Percentiles rank a stretch among this genome's conserved stretches.
phyloP scores from a whole-genome alignment of 176 grass and related monocot genomes.

The Otatea glauca region DNA sequence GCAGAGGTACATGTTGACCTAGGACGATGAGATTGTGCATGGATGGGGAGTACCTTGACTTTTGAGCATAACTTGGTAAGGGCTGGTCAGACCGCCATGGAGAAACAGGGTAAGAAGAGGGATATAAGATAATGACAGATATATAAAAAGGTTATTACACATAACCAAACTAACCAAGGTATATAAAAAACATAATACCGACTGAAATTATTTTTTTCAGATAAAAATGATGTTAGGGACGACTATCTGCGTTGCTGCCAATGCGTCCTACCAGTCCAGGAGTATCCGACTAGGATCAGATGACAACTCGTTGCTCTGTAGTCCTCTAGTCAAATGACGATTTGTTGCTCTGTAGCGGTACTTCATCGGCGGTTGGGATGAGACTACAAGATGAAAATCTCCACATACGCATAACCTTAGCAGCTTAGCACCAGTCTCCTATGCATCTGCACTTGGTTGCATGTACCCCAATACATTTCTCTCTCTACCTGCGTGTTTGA shows the following conservation, averaged over 20 bases:
- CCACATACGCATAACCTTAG: background rate
- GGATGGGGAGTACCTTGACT: slow-evolving; percentile 28
- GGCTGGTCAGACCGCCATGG: background rate
- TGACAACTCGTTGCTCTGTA: background rate
- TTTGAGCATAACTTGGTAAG: background rate
- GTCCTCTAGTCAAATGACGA: too few relatives aligned
- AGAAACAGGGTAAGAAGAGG: background rate
- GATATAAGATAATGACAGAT: background rate
- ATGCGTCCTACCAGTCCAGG: background rate
- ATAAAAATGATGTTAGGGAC: background rate
- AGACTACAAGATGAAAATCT: slow-evolving; percentile 3
- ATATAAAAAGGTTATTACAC: background rate
- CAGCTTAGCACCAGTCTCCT: background rate
- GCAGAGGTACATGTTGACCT: slow-evolving; percentile 23
- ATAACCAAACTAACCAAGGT: background rate
- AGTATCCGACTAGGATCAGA: background rate
- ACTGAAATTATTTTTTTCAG: background rate
- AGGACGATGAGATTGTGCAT: slow-evolving; percentile 35
- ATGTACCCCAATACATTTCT: slow-evolving; percentile 7
- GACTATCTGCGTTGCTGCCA: background rate
- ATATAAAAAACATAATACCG: background rate
- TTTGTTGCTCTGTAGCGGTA: too few relatives aligned
- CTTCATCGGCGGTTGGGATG: background rate
- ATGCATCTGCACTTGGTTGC: slow-evolving; percentile 33
- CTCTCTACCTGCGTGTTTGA: slow-evolving; percentile 57